These are phyloP conservation scores for Chlamydomonas eustigma DNA, from an alignment of 139 green algal species.

Conservation along the genomic window DNA sequence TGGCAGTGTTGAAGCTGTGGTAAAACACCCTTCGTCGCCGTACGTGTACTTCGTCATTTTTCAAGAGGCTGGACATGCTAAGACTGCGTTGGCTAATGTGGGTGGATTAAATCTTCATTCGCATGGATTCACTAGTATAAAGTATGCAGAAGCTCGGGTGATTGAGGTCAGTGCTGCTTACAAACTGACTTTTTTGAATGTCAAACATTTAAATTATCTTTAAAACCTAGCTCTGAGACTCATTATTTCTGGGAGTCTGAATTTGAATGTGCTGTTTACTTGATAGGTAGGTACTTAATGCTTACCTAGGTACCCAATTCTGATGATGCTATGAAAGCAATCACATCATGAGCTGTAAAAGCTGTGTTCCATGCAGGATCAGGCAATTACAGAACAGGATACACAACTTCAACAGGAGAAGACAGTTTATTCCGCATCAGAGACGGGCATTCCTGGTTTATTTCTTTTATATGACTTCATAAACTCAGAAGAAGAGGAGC, in stretches of 20 bases:
- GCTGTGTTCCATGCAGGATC: background rate
- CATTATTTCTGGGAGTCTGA: no score
- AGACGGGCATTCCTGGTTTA: slow-evolving; percentile 63
- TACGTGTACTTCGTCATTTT: slow-evolving; percentile 5
- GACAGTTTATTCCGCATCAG: background rate
- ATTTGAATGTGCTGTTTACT: no score
- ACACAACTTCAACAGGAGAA: background rate
- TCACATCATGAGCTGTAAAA: background rate
- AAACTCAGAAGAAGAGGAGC: slow-evolving; percentile 44
- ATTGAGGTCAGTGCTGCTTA: background rate
- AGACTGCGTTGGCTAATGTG: background rate
- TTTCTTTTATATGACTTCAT: slow-evolving; percentile 58
- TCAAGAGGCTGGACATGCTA: background rate
- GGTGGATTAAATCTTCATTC: background rate
- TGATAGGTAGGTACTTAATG: no score
- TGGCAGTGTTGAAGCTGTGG: background rate
- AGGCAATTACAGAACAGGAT: background rate
- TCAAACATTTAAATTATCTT: background rate
- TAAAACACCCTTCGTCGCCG: background rate
- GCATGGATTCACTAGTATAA: background rate
- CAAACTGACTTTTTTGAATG: background rate
- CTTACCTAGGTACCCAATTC: background rate
- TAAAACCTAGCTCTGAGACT: background rate
- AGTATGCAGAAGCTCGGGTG: background rate
- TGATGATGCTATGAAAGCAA: background rate